Evolutionary conservation across 2,329 filamentous ascomycete genomes (phyloP), one percentile per base, ranked within the genome.

Genomic region (Colletotrichum lini): DNA sequence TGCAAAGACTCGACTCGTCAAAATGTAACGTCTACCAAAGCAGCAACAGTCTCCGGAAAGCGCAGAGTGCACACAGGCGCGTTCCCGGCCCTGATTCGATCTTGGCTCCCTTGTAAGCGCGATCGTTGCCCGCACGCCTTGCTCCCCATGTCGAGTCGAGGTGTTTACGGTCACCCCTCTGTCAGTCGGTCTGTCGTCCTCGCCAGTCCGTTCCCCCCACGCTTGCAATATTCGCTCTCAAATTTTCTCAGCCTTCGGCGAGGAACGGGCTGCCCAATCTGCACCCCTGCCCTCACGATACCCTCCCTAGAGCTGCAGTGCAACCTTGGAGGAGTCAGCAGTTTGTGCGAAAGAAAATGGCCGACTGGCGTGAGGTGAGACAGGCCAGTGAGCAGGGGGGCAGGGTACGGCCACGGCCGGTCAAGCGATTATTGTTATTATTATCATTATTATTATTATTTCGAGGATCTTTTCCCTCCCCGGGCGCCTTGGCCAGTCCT

Each of bases 41-140:
- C 18, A 67, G 67, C 16, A 61, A 23, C 47, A 2, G 49, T 50
- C 63, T 67, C 67, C 67, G 63, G 23, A 49, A 40, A 49, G 67
- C 56, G 54, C 63, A 70, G 61, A 66, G 62, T 61, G 56, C 67
- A 70, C 62, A 67, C 52, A 70, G 63, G 61, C 67, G 63, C 49
- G 42, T 30, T 60, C 15, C 49, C 56, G 35, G 50, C 23, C 35
- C 38, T 70, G 67, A 57, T 57, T 70, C 63, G 62, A 70, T 61
- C 56, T 70, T 50, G 52, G 47, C 63, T 42, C 23, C 50, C 56
- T 23, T 50, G 63, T 67, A 67, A 49, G 49, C 56, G 67, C 67
- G 67, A 70, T 70, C 67, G 54, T 54, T 64, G 42, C 23, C 45
- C 47, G 47, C 61, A 54, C 44, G 60, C 60, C 50, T 62, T 64